Evolutionary conservation across 73 alveolate species (phyloP), one percentile per base, ranked within the genome.

Genomic region (Uronychia binucleata): DNA sequence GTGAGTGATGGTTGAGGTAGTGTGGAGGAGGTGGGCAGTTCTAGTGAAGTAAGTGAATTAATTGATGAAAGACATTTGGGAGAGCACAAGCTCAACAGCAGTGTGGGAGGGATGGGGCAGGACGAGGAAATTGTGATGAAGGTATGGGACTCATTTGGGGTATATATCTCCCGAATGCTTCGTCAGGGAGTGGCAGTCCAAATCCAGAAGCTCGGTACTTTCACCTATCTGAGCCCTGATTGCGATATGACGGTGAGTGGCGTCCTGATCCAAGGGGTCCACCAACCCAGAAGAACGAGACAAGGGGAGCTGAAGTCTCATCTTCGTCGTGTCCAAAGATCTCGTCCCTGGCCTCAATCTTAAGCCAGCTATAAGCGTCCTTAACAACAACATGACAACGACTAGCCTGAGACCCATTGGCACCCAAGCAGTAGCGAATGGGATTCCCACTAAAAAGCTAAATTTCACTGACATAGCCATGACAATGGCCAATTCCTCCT

Each of bases 121-220:
- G n/a, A n/a, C n/a, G n/a, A n/a, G n/a, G n/a, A n/a, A n/a, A n/a
- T n/a, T n/a, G n/a, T n/a, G n/a, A n/a, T n/a, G n/a, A n/a, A n/a
- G n/a, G 75, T 82, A 28, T 88, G 94, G 94, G 77, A 83, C 25
- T 90, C 79, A 0, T 88, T 88, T 31, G 96, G 96, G 32, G 77
- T 80, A 0, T 90, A 86, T 77, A 59, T 90, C 33, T 83, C 86
- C 28, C 80, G 77, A 78, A 28, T 78, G 59, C 59, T 86, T 19
- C 60, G 92, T 75, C 57, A 76, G 29, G 96, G 96, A 26, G 86
- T 79, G 75, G 96, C 91, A 28, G 93, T 90, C 30, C 57, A 86
- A 0, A 85, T 90, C 30, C 96, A 93, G 27, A 86, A 81, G 80
- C 86, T 90, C 60, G 96, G 96, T 30, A 59, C 75, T 59, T 90